A percentile compares a stretch with the other conserved stretches of the same genome.
phyloP scores from a whole-genome alignment of 345 rosid species.

The Brassica carinata region DNA sequence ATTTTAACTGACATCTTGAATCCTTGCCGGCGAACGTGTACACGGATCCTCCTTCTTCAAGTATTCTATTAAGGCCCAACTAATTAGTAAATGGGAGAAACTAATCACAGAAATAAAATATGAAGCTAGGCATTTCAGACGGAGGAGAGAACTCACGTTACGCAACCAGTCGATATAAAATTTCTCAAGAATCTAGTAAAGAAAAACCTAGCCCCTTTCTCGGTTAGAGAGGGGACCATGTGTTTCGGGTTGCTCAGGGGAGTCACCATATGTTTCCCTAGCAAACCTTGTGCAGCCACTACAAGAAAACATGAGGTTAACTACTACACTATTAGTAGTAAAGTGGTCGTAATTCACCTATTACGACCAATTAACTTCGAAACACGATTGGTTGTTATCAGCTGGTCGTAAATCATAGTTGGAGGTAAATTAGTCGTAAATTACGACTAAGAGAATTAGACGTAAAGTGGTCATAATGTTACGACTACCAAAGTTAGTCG shows the following conservation, averaged over 20 bases:
- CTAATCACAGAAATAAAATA: background rate
- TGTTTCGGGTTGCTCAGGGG: conserved; percentile 62
- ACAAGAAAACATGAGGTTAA: no score
- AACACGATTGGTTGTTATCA: no score
- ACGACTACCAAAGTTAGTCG: no score
- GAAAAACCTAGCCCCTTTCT: conserved; percentile 69
- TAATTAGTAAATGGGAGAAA: background rate
- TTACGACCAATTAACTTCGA: no score
- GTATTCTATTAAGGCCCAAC: conserved; percentile 43
- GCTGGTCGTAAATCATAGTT: no score
- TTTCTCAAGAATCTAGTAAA: conserved; percentile 73
- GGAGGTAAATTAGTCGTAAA: no score
- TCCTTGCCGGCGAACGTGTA: conserved; percentile 59
- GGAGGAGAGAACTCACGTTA: conserved; percentile 55
- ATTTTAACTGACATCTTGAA: conserved; percentile 46
- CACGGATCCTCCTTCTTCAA: conserved; percentile 87
- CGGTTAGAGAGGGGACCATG: conserved; percentile 73
- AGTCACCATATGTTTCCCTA: conserved; percentile 46
- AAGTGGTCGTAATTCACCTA: no score
- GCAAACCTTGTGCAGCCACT: conserved; percentile 67
- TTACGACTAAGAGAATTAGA: no score
- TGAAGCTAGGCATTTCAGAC: background rate
- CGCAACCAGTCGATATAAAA: conserved; percentile 60
- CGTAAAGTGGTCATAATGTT: no score
- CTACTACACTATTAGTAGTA: no score